Percentiles rank a stretch among this genome's conserved stretches.
Conservation (phyloP, 495 filamentous ascomycete species). For the Penicillium paradoxum region DNA sequence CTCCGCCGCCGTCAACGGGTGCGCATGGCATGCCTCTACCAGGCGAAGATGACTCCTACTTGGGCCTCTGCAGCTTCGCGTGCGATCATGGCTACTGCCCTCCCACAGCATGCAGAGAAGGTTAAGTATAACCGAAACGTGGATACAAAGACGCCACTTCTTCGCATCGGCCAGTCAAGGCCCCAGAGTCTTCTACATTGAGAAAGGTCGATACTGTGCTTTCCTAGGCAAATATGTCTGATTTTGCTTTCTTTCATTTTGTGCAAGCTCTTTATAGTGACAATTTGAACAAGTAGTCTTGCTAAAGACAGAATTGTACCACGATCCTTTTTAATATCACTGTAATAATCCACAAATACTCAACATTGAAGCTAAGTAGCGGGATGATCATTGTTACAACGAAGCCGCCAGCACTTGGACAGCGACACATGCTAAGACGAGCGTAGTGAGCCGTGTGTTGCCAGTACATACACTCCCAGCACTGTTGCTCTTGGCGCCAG, state of each 20-base stretch:
- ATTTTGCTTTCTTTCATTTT: too few relatives aligned
- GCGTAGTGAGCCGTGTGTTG: not conserved
- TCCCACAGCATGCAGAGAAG: slow-evolving; percentile 27
- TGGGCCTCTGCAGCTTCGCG: slow-evolving; percentile 39
- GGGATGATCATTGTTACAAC: not conserved
- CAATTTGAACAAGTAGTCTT: not conserved
- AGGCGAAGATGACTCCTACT: slow-evolving; percentile 31
- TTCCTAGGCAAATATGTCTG: too few relatives aligned
- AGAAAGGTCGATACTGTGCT: too few relatives aligned
- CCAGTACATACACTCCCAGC: not conserved
- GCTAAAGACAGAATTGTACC: not conserved
- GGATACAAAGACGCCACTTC: too few relatives aligned
- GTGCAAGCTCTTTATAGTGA: not conserved
- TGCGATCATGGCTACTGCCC: slow-evolving; percentile 43
- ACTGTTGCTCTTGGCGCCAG: not conserved
- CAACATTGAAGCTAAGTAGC: not conserved
- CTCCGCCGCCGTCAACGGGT: slow-evolving; percentile 20
- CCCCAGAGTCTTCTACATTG: not conserved
- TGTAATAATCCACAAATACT: not conserved
- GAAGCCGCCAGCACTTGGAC: not conserved
- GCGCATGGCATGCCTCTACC: slow-evolving; percentile 25
- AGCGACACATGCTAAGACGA: not conserved
- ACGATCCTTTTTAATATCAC: not conserved
- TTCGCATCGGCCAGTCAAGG: too few relatives aligned
- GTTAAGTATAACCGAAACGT: not conserved